phyloP scores from a whole-genome alignment of 371 early-diverging fungal species.

The Chytridium lagenaria region DNA sequence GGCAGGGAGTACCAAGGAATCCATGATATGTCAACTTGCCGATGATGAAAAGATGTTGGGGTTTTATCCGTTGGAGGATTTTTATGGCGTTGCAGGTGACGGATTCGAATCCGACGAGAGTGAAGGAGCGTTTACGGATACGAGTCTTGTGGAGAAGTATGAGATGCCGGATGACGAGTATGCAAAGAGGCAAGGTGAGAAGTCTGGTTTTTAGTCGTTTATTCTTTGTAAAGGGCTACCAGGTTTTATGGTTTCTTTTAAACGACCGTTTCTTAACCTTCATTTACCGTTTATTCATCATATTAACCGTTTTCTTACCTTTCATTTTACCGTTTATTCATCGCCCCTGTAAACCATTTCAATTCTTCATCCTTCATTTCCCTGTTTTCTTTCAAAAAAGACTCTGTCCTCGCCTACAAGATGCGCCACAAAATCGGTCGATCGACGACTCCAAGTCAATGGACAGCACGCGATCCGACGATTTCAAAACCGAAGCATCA shows the following conservation, averaged over 20 bases:
- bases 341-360: too few relatives aligned
- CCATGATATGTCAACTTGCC: conserved; percentile 65
- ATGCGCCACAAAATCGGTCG: conserved; percentile 87
- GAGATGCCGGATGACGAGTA: conserved; percentile 90
- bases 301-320: neutral
- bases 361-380: too few relatives aligned
- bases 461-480: conserved; percentile 42
- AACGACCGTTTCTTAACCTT: too few relatives aligned
- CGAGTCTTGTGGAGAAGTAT: conserved; percentile 88
- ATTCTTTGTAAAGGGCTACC: neutral
- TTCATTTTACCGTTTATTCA: neutral
- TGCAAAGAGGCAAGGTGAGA: conserved; percentile 61
- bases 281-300: neutral
- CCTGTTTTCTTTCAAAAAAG: too few relatives aligned
- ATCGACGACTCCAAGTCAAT: conserved; percentile 58
- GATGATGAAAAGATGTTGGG: conserved; percentile 84
- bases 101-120: conserved; percentile 73
- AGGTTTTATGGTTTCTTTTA: neutral
- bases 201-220: neutral
- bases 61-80: conserved; percentile 83
- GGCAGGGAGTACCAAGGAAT: conserved; percentile 36
- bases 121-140: conserved; percentile 81
- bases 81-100: conserved; percentile 62
- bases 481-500: conserved; percentile 52
- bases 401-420: conserved; percentile 89